Evolutionary conservation across 2,329 filamentous ascomycete species (phyloP).

Genomic region (Aotearoamyces nothofagi): DNA sequence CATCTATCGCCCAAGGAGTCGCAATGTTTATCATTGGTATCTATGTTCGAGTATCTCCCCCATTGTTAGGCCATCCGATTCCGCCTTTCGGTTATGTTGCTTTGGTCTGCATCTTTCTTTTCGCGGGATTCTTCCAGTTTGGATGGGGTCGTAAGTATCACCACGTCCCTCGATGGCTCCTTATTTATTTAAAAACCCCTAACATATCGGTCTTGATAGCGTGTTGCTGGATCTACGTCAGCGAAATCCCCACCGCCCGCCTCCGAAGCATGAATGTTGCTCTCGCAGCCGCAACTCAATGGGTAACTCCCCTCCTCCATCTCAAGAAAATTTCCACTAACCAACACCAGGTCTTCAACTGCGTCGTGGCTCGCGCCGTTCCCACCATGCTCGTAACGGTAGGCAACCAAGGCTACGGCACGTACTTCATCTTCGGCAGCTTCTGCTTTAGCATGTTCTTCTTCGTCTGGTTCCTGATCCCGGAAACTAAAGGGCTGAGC

Average conservation of each 20-base stretch:
- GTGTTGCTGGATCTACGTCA: constrained; percentile 58
- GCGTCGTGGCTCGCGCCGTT: constrained; percentile 52
- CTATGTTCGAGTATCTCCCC: constrained; percentile 48
- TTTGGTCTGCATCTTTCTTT: constrained; percentile 57
- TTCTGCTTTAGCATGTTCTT: constrained; percentile 49
- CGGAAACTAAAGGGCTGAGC: constrained; percentile 52
- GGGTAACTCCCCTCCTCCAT: constrained; percentile 15
- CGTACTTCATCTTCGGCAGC: constrained; percentile 53
- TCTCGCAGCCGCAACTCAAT: constrained; percentile 52
- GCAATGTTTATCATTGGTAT: constrained; percentile 59
- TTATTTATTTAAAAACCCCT: too few species aligned
- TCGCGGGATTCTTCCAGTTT: constrained; percentile 54
- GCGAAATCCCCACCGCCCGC: constrained; percentile 53
- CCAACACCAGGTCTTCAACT: constrained; percentile 53
- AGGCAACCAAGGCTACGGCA: constrained; percentile 31
- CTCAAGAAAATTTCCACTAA: neutral
- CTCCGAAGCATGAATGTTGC: constrained; percentile 53
- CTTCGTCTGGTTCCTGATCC: constrained; percentile 23
- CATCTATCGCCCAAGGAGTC: constrained; percentile 42
- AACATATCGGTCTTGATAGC: too few species aligned
- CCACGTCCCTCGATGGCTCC: too few species aligned
- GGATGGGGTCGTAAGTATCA: constrained; percentile 62
- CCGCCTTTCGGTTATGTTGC: constrained; percentile 55
- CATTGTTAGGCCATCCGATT: constrained; percentile 34
- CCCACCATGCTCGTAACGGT: constrained; percentile 49